Evolutionary conservation across 129 eudicot genomes (phyloP).

Genomic region (Lactuca sativa): DNA sequence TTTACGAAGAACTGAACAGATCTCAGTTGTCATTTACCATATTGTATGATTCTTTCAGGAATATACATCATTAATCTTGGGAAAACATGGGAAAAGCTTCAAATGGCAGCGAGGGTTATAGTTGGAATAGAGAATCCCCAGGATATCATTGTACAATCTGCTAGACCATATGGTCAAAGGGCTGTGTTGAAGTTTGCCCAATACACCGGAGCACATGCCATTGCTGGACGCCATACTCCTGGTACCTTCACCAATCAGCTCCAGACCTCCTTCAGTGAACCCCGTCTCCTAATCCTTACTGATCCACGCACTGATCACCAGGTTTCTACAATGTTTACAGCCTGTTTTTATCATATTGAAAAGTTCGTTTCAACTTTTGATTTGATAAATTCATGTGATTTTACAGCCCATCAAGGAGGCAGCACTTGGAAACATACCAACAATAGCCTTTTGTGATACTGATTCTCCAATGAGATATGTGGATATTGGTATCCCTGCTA

Average conservation of each 20-base stretch:
- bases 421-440: slow-evolving; percentile 66
- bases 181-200: slow-evolving; percentile 79
- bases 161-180: slow-evolving; percentile 77
- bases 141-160: slow-evolving; percentile 78
- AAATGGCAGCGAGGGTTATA: slow-evolving; percentile 38
- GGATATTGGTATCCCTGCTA: slow-evolving; percentile 50
- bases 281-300: slow-evolving; percentile 64
- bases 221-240: slow-evolving; percentile 78
- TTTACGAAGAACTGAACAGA: not conserved
- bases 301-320: slow-evolving; percentile 79
- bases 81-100: slow-evolving; percentile 18
- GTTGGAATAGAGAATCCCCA: slow-evolving; percentile 69
- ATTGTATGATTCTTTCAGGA: not conserved
- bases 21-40: not conserved
- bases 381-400: not conserved
- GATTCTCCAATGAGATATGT: not conserved
- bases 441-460: slow-evolving; percentile 67
- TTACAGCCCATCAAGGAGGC: slow-evolving; percentile 75
- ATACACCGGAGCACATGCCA: slow-evolving; percentile 58
- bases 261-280: slow-evolving; percentile 68
- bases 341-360: no score
- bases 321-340: slow-evolving; percentile 21
- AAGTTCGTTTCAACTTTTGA: not conserved
- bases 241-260: slow-evolving; percentile 78
- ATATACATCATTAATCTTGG: slow-evolving; percentile 14